These are phyloP conservation scores for Nannochloropsis gaditana DNA, from an alignment of 108 stramenopile species.

Conservation along the genomic window DNA sequence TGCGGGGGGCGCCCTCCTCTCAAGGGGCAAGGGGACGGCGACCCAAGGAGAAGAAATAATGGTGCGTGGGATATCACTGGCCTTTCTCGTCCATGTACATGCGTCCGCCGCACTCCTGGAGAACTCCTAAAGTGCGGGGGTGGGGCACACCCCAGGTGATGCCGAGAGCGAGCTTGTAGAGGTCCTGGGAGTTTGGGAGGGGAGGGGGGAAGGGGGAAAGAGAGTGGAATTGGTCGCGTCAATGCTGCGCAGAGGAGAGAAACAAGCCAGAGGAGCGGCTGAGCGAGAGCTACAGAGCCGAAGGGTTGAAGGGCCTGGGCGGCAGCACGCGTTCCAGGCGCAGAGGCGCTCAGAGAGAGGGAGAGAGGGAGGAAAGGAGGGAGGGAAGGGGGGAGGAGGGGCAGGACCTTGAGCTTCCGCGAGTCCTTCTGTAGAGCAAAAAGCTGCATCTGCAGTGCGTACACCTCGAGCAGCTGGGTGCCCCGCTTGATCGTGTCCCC, in stretches of 20 bases:
- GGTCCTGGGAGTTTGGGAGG: conserved; percentile 47
- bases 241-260: not conserved
- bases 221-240: not conserved
- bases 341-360: too few relatives aligned
- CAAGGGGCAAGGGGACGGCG: too few relatives aligned
- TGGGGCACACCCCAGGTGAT: conserved; percentile 82
- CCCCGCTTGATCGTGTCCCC: conserved; percentile 42
- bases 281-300: not conserved
- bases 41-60: too few relatives aligned
- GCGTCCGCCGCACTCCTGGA: conserved; percentile 84
- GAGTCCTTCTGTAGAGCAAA: conserved; percentile 73
- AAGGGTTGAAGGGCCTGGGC: not conserved
- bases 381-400: not conserved
- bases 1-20: conserved; percentile 44
- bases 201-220: not conserved
- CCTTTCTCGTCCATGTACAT: conserved; percentile 74
- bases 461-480: conserved; percentile 81
- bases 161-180: conserved; percentile 71
- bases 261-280: not conserved
- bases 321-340: not conserved
- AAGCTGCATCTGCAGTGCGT: conserved; percentile 82
- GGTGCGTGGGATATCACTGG: too few relatives aligned
- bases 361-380: not conserved
- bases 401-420: conserved; percentile 59
- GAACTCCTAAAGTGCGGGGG: conserved; percentile 76